Percentiles rank a stretch among this genome's conserved stretches.
These are phyloP conservation scores for Craterostigma plantagineum DNA, from an alignment of 257 asterid genomes.

Conservation along the genomic window DNA sequence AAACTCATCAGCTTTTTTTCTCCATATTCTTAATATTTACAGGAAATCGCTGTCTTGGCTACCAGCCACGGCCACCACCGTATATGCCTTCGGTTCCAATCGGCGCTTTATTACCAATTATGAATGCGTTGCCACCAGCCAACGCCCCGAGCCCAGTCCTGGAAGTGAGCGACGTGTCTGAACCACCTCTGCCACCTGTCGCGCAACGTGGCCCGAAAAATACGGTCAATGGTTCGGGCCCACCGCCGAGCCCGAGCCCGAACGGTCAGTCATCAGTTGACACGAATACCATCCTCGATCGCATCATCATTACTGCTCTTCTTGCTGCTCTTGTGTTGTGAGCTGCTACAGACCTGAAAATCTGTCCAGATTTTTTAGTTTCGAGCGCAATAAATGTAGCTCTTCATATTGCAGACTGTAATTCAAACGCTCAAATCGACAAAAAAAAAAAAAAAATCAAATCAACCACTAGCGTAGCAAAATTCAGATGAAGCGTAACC, in stretches of 20 bases:
- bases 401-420: no score
- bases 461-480: no score
- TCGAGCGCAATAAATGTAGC: no score
- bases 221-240: slow-evolving; percentile 13
- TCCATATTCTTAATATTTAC: slow-evolving; percentile 12
- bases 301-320: slow-evolving; percentile 27
- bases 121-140: slow-evolving; percentile 40
- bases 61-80: slow-evolving; percentile 12
- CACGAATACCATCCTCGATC: slow-evolving; percentile 22
- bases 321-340: slow-evolving; percentile 20
- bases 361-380: no score
- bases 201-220: slow-evolving; percentile 13
- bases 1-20: slow-evolving; percentile 1
- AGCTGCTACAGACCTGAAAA: no score
- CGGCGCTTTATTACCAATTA: slow-evolving; percentile 23
- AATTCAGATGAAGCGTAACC: no score
- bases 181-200: slow-evolving; percentile 70
- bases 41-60: slow-evolving; percentile 67
- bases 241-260: slow-evolving; percentile 23
- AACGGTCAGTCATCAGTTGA: slow-evolving; percentile 33
- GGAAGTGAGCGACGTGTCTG: slow-evolving; percentile 23
- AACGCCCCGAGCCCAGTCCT: slow-evolving; percentile 53
- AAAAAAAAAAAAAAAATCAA: no score
- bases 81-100: slow-evolving; percentile 55
- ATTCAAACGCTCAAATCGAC: no score